These are phyloP conservation scores for Aspergillus egyptiacus DNA, from an alignment of 495 filamentous ascomycete genomes.

Conservation along the genomic window DNA sequence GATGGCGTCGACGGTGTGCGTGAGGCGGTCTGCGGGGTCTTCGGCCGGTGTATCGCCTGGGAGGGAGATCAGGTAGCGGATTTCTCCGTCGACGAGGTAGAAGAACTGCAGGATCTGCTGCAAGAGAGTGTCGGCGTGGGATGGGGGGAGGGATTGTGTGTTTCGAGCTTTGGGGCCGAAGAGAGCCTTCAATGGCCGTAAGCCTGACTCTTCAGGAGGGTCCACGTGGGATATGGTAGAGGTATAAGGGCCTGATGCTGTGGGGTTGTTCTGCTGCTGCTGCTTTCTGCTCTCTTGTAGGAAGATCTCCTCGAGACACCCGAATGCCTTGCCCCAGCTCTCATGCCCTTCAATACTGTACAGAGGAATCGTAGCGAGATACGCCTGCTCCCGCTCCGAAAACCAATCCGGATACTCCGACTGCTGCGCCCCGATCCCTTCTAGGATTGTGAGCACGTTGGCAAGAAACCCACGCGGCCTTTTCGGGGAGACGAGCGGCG, in stretches of 20 bases:
- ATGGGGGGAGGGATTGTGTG: background rate
- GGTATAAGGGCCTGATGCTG: no score
- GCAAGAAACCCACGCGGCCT: background rate
- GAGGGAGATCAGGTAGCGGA: background rate
- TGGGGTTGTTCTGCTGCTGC: no score
- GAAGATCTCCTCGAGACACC: background rate
- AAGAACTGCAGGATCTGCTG: slow-evolving; percentile 4
- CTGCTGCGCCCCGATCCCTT: background rate
- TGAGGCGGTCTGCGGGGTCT: background rate
- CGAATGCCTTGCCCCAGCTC: background rate
- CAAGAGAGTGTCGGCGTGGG: background rate
- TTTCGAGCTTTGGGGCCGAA: background rate
- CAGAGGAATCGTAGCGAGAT: background rate
- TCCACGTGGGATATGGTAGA: no score
- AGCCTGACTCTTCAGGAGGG: background rate
- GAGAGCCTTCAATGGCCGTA: background rate
- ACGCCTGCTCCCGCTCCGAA: background rate
- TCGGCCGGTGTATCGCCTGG: background rate
- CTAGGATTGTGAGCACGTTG: background rate
- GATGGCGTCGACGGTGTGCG: background rate
- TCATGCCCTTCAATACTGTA: background rate
- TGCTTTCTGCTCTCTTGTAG: background rate
- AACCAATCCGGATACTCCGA: background rate
- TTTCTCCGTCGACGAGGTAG: background rate
- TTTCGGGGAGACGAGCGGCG: background rate